Conservation (phyloP, 768 basidiomycete genomes). For the Melanogaster broomeanus region DNA sequence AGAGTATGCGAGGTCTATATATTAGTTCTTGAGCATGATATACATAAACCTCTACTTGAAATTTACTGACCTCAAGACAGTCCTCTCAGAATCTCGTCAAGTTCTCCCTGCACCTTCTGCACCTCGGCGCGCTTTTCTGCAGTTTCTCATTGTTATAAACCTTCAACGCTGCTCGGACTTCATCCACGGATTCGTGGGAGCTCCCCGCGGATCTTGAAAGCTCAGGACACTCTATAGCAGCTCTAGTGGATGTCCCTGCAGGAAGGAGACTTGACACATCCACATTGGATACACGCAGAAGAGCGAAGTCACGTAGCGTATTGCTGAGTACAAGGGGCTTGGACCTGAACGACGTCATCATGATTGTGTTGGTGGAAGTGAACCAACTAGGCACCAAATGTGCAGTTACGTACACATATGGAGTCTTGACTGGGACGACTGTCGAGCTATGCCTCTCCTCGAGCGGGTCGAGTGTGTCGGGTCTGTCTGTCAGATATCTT, state of each 20-base stretch:
- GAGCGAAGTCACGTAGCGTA: conserved; percentile 70
- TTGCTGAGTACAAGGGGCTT: conserved; percentile 57
- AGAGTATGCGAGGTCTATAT: no score
- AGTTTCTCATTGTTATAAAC: conserved; percentile 45
- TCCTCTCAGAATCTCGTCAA: conserved; percentile 52
- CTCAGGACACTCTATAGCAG: conserved; percentile 11
- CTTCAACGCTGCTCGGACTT: conserved; percentile 58
- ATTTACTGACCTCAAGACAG: background rate
- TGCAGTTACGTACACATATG: no score
- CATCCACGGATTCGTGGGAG: no score
- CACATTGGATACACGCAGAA: conserved; percentile 61
- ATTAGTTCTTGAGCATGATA: no score
- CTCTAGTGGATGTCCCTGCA: background rate
- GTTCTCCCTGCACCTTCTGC: conserved; percentile 52
- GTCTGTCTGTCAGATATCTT: no score
- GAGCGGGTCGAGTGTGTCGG: no score
- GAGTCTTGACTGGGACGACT: no score
- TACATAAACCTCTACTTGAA: no score
- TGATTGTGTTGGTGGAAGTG: conserved; percentile 9
- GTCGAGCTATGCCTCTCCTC: no score
- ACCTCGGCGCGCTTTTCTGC: conserved; percentile 54
- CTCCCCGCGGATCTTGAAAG: no score
- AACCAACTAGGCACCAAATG: no score
- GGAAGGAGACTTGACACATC: conserved; percentile 38
- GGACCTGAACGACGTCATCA: conserved; percentile 35